Evolutionary conservation across 257 asterid species (phyloP), one percentile per base, ranked within the genome.

Genomic region (Avicennia marina): DNA sequence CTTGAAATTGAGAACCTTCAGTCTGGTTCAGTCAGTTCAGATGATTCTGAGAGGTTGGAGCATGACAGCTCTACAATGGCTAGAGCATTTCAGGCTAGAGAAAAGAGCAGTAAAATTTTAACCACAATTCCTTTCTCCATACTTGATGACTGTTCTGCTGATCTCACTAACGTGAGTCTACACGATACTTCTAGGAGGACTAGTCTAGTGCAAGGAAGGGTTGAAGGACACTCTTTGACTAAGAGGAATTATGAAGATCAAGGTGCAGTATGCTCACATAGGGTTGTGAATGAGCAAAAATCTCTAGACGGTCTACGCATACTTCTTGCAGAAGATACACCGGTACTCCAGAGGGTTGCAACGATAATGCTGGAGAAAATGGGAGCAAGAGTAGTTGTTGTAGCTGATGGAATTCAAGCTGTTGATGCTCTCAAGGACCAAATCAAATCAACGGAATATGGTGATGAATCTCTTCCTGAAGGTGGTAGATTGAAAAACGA

Each of bases 301-400:
- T 70, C 85, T 27, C 82, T 90, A 0, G 78, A 79, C 26, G 96
- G 95, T 21, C 56, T 90, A 15, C 58, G 78, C 56, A 82, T 90
- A 60, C 86, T 90, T 33, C 87, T 90, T 47, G 97, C 96, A 48
- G 97, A 90, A 68, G 97, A 90, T 56, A 90, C 97, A 0, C 87
- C 82, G 0, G 82, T 90, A 7, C 96, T 90, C 4, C 97, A 90
- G 72, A 84, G 88, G 74, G 96, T 90, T 6, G 97, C 97, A n/a
- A 76, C 85, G 2, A 86, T 86, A 74, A 90, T 90, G 96, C 79
- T 90, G 71, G 95, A 90, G 72, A 86, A 84, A 66, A 63, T 80
- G 84, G 97, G 97, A 56, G 95, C 97, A 17, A 63, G 74, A 66
- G 95, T 87, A 18, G 68, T 76, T 0, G 90, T 84, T 38, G 97